Conservation (phyloP, 371 early-diverging fungal species). For the Parasitella parasitica region DNA sequence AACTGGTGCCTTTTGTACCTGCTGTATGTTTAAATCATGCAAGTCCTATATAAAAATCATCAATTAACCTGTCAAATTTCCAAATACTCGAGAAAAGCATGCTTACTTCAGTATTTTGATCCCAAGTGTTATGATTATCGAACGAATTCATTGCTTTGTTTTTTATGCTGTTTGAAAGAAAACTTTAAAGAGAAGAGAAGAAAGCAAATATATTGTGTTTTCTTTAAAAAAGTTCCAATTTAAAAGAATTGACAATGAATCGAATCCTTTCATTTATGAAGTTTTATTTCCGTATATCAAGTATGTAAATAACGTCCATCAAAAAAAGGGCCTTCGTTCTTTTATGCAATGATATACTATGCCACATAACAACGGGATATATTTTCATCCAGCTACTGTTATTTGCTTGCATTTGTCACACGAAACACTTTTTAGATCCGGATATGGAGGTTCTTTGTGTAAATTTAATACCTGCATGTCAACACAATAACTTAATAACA, state of each 20-base stretch:
- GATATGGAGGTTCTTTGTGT: not conserved
- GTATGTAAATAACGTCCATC: not conserved
- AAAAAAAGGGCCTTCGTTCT: not conserved
- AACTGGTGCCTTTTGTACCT: not conserved
- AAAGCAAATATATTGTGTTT: not conserved
- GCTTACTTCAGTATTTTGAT: not conserved
- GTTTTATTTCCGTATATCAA: slow-evolving; percentile 3
- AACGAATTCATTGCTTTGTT: not conserved
- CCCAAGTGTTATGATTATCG: not conserved
- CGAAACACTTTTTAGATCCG: too few species aligned
- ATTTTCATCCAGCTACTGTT: not conserved
- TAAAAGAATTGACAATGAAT: not conserved
- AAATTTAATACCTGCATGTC: too few species aligned
- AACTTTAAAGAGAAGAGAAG: not conserved
- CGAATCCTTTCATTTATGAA: not conserved
- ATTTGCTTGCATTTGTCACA: not conserved
- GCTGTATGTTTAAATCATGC: not conserved
- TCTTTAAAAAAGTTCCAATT: not conserved
- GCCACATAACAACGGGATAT: not conserved
- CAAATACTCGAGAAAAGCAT: not conserved
- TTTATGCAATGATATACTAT: not conserved
- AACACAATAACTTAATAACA: too few species aligned
- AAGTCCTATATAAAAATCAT: not conserved
- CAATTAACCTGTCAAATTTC: not conserved
- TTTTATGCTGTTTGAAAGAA: not conserved